Evolutionary conservation across 2,329 filamentous ascomycete genomes (phyloP), one percentile per base, ranked within the genome.

Genomic region (Alternaria solani): DNA sequence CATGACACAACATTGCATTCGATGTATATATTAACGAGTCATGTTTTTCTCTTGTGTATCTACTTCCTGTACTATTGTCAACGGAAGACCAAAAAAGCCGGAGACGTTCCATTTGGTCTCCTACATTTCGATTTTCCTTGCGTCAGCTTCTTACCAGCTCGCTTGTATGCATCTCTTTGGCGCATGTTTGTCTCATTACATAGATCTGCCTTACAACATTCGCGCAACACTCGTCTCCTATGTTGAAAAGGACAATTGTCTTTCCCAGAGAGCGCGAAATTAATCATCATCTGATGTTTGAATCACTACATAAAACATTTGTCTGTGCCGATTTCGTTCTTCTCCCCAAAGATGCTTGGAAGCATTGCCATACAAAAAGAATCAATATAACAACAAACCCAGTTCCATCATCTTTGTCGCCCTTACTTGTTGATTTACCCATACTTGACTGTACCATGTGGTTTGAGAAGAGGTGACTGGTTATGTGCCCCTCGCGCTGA

Each of bases 11-110:
- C 36, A 46, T 49, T 58, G 47, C 49, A 55, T 66, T 66, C 58
- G 34, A 32, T 67, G 64, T 68, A 65, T 44, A 67, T 67, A 64
- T 62, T 64, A 26, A 67, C 46, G 64, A 67, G 41, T 63, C 53
- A 66, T 39, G 60, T 55, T 57, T 12, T 55, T 55, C 56, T 58
- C 36, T 51, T 54, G 48, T 55, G 5, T 44, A 38, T 57, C 23
- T 51, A 39, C 47, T 55, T 18, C 23, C 30, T n/a, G 39, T 43
- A 34, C 23, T 7, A 9, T 43, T 20, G 28, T 38, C 28, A 52
- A 48, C 12, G 55, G 39, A 59, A 61, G 55, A 49, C 23, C 34
- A 55, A 47, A 62, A 58, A 62, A 58, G 47, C 42, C 38, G 30
- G 57, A 49, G 44, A 28, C 28, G 54, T 54, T 55, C 39, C 23